Conservation (phyloP, 495 filamentous ascomycete genomes). For the Penicillium ucsense region DNA sequence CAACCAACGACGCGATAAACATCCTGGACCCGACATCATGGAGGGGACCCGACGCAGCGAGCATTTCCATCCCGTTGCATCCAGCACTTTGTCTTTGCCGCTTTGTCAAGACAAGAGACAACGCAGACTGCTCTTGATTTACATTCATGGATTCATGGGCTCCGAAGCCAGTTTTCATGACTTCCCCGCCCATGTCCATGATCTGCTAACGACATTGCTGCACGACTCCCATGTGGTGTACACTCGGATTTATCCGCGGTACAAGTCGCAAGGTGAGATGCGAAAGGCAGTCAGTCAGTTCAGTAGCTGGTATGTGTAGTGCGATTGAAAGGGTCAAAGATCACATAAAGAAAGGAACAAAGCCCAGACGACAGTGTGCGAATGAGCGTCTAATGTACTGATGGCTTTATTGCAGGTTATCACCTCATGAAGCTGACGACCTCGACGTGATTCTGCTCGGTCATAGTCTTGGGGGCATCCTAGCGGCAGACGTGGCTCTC, state of each 20-base stretch:
- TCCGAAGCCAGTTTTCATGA: constrained; percentile 79
- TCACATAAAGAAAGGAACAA: too few relatives aligned
- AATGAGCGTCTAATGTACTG: background rate
- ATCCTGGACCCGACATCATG: background rate
- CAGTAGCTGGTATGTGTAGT: constrained; percentile 55
- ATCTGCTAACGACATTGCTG: constrained; percentile 57
- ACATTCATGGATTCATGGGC: constrained; percentile 91
- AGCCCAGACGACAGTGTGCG: too few relatives aligned
- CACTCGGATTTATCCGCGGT: constrained; percentile 86
- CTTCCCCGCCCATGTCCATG: constrained; percentile 82
- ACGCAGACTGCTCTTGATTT: constrained; percentile 66
- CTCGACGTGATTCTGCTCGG: constrained; percentile 80
- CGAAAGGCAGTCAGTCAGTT: constrained; percentile 70
- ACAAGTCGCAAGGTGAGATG: constrained; percentile 71
- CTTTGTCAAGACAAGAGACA: constrained; percentile 7
- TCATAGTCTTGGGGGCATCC: constrained; percentile 82
- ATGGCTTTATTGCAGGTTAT: constrained; percentile 43
- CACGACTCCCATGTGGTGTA: constrained; percentile 69
- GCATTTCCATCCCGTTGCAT: constrained; percentile 1
- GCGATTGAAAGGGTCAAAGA: background rate
- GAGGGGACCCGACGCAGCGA: constrained; percentile 8
- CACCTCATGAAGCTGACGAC: constrained; percentile 60
- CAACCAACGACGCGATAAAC: background rate
- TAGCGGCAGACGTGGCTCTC: constrained; percentile 71
- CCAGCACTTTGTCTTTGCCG: constrained; percentile 11